Conservation (phyloP, 2,329 filamentous ascomycete species). For the Albophoma yamanashiensis region DNA sequence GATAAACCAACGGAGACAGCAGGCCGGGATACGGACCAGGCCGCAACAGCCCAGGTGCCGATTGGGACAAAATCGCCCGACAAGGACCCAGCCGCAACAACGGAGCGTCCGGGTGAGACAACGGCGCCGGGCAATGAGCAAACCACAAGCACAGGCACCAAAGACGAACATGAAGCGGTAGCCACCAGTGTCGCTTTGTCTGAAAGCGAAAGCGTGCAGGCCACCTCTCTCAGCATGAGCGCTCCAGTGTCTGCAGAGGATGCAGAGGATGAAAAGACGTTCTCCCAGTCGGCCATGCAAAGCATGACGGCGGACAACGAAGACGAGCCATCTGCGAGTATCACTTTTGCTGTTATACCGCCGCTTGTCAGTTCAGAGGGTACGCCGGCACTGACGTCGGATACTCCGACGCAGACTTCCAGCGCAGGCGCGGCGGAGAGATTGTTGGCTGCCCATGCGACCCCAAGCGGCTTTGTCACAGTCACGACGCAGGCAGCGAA, state of each 20-base stretch:
- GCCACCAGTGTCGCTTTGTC: neutral
- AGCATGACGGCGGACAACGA: neutral
- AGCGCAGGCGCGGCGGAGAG: neutral
- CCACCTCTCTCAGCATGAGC: neutral
- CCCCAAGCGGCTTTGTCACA: constrained; percentile 12
- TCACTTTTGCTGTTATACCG: neutral
- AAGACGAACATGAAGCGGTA: neutral
- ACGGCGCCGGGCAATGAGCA: neutral
- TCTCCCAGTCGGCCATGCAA: neutral
- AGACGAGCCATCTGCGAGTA: neutral
- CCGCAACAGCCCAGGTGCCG: neutral
- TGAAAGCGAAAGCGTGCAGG: neutral
- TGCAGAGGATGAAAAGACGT: neutral
- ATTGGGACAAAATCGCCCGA: neutral
- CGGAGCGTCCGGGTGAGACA: neutral
- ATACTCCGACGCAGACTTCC: neutral
- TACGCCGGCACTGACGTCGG: neutral
- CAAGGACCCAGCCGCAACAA: neutral
- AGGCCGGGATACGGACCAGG: neutral
- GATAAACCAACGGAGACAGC: neutral
- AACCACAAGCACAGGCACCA: neutral
- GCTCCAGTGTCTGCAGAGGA: neutral
- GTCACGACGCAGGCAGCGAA: constrained; percentile 10
- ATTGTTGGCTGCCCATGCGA: neutral
- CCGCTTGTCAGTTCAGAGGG: neutral